Base-by-base conservation (phyloP, 2,329 filamentous ascomycete genomes). In the Mycocentrospora acerina region DNA sequence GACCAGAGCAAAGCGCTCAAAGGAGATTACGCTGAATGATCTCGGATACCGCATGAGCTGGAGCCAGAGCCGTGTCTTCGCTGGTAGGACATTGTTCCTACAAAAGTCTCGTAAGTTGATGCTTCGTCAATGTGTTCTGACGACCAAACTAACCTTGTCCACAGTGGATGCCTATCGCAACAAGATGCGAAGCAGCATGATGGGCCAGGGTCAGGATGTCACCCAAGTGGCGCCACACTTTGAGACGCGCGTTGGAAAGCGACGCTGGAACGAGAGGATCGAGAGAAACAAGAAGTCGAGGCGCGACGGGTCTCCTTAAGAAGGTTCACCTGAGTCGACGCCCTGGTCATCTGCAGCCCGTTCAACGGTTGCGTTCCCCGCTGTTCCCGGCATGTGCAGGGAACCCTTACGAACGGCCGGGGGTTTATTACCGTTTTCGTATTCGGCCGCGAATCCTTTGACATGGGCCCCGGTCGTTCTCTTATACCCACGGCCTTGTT, bases 41-140 rank as follows among this genome's bases (percentile, higher is more conserved):
- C 73, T 97, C 30, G 91, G 90, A 2, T 95, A 94, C 66, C 82
- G 91, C 31, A 94, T 98, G 87, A 90, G 88, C 32, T 98, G 93
- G 91, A 84, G 90, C 37, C 91, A 97, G 71, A 93, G 90, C 65
- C 79, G 91, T 59, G 88, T 91, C 9, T 96, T 97, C 72, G 85
- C 90, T 1, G 87, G 86, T 10, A 80, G 89, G 54, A 89, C 85
- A 27, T 76, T 95, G 32, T 96, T 96, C 67, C 73, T 96, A 57
- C 91, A 96, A 68, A 83, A 89, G 75, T 90, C 90, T 56, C 73
- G 90, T 95, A 74, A 82, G 90, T 86, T n/a, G 28, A 14, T 25
- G 34, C 24, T 12, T n/a, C 10, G 19, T n/a, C n/a, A n/a, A n/a
- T n/a, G n/a, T n/a, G n/a, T n/a, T n/a, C n/a, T 24, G 18, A 30